Evolutionary conservation across 129 eudicot species (phyloP), one percentile per base, ranked within the genome.

Genomic region (Calendula officinalis): DNA sequence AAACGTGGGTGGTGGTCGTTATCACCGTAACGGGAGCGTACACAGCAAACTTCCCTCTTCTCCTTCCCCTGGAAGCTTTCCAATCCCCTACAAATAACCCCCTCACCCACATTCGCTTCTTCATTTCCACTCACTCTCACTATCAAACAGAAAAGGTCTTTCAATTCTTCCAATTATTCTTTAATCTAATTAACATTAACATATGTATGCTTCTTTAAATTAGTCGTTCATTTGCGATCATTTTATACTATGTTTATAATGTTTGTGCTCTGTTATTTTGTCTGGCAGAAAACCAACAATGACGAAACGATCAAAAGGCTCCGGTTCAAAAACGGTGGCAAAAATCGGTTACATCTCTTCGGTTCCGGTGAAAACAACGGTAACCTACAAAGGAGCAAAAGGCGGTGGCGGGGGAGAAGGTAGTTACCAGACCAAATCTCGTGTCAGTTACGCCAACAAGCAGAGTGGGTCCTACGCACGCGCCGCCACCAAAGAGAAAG

Each of bases 381-480:
- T 55, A 11, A 51, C 36, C 43, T 39, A 16, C 72, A 67, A 56
- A 39, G 49, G 60, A 39, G 41, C 61, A 5, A 66, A 55, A 27
- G 62, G 59, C 42, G 11, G 56, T 6, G 33, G 63, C 12, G 63
- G 62, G 2, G 73, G 61, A 0, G 59, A 58, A 48, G 67, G 66
- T 2, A 65, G 61, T 7, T 66, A 57, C 62, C 45, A 65, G 78
- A 66, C 11, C 5, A 67, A 47, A 46, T 36, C 73, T 0, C 52
- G 44, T 35, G 6, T 73, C 72, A 62, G 69, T 37, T 50, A 41
- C 59, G 52, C 38, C 45, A 76, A 78, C 64, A 78, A 73, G 41
- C 17, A 60, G 72, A 67, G 13, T 5, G 83, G 83, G 0, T 54
- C 52, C 61, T 78, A 78, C 11, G 60, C 51, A n/a, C 62, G 65